Evolutionary conservation across 208 protist genomes (phyloP).

Genomic region (Kentomonas sorsogonicus): DNA sequence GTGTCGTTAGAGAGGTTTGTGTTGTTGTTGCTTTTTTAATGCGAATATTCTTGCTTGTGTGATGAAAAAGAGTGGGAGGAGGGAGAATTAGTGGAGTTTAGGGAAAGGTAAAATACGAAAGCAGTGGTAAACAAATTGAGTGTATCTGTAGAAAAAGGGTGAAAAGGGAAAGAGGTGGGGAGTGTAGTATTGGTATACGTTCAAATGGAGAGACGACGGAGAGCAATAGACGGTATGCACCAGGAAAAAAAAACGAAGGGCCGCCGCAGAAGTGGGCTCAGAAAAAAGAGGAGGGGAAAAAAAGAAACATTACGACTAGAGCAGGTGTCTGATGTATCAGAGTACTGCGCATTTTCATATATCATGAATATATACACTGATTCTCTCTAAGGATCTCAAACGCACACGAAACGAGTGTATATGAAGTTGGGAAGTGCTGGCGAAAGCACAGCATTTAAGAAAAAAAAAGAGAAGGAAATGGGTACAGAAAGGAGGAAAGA

Average conservation of each 20-base stretch:
- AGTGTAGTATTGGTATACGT: not conserved
- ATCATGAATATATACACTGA: no score
- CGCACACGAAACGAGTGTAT: no score
- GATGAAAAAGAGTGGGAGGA: not conserved
- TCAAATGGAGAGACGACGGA: not conserved
- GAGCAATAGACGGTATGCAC: no score
- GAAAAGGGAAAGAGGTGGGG: not conserved
- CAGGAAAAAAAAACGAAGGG: no score
- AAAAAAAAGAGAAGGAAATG: constrained; percentile 12
- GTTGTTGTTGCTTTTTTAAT: constrained; percentile 10
- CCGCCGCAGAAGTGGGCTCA: no score
- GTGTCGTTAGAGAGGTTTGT: no score
- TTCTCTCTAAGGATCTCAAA: no score
- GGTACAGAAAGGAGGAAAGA: not conserved
- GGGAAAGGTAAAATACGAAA: constrained; percentile 9
- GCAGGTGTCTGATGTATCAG: no score
- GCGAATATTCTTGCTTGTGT: constrained; percentile 1
- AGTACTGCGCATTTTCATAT: no score
- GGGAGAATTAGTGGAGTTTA: not conserved
- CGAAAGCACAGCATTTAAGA: constrained; percentile 7
- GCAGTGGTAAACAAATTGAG: not conserved
- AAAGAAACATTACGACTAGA: constrained; percentile 6
- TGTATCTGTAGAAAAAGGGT: not conserved
- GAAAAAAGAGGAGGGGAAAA: not conserved
- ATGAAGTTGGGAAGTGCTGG: no score